Percentiles rank a stretch among this genome's conserved stretches.
phyloP scores from a whole-genome alignment of 495 filamentous ascomycete species.

The Penicillium pulvis region DNA sequence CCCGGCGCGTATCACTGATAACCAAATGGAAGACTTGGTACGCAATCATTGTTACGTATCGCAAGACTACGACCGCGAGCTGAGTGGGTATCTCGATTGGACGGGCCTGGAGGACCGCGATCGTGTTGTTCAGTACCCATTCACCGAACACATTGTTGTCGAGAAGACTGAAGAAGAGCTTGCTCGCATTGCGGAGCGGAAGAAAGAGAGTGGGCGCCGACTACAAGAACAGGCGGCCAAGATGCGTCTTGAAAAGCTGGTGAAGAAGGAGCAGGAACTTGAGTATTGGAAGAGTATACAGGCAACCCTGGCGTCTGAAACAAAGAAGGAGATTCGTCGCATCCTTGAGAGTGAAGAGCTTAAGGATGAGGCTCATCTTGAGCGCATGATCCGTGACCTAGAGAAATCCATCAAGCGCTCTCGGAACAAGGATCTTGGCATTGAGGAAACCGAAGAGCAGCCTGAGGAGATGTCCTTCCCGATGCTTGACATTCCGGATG shows the following conservation, averaged over 20 bases:
- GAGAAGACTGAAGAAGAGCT: conserved; percentile 95
- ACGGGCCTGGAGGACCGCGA: conserved; percentile 87
- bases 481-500: conserved; percentile 85
- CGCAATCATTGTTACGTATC: conserved; percentile 91
- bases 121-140: conserved; percentile 87
- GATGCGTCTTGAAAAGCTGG: conserved; percentile 90
- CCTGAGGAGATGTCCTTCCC: conserved; percentile 80
- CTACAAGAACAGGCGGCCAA: conserved; percentile 96
- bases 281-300: conserved; percentile 91
- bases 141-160: conserved; percentile 81
- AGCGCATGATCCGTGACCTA: conserved; percentile 79
- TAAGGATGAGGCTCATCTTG: conserved; percentile 82
- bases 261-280: conserved; percentile 92
- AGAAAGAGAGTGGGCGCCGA: conserved; percentile 87
- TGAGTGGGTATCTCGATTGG: conserved; percentile 77
- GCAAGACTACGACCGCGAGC: conserved; percentile 75
- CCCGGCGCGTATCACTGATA: conserved; percentile 77
- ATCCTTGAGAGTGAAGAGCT: conserved; percentile 88
- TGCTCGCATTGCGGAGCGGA: conserved; percentile 80
- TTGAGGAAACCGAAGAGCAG: conserved; percentile 73
- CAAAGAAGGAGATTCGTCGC: conserved; percentile 86
- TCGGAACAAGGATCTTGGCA: conserved; percentile 87
- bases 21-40: conserved; percentile 83
- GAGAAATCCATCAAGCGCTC: conserved; percentile 86
- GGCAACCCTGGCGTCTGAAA: conserved; percentile 61